Evolutionary conservation across 768 basidiomycete species (phyloP).

Genomic region (Pleurotus sapidus): DNA sequence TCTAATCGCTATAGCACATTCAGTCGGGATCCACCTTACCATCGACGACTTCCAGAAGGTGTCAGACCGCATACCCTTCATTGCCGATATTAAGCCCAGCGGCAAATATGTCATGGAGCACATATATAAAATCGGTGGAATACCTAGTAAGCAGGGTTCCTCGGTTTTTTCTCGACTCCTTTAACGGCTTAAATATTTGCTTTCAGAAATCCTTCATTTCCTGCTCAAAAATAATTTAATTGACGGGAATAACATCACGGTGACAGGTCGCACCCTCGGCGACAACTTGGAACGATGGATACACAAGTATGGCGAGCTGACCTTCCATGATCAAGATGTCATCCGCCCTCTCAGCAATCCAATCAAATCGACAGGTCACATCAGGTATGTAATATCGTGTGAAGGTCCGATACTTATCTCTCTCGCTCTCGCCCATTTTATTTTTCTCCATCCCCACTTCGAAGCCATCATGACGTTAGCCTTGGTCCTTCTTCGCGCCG

Average conservation of each 20-base stretch:
- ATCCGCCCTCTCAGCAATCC: constrained; percentile 85
- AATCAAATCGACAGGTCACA: constrained; percentile 87
- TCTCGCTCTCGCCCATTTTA: neutral
- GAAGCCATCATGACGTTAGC: constrained; percentile 11
- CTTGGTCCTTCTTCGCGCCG: constrained; percentile 2
- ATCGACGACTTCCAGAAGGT: constrained; percentile 94
- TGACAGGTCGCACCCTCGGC: constrained; percentile 85
- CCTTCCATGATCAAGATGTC: constrained; percentile 70
- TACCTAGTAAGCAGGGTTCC: constrained; percentile 68
- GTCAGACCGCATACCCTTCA: constrained; percentile 89
- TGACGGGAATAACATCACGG: constrained; percentile 87
- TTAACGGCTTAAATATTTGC: neutral
- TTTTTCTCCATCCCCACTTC: constrained; percentile 6
- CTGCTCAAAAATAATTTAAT: constrained; percentile 85
- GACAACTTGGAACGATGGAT: constrained; percentile 93
- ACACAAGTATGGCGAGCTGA: constrained; percentile 74
- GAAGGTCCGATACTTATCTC: neutral
- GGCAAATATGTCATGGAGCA: constrained; percentile 99
- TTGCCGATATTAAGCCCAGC: constrained; percentile 95
- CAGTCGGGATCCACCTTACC: constrained; percentile 84
- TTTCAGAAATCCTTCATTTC: constrained; percentile 77
- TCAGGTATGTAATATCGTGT: constrained; percentile 53
- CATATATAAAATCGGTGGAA: constrained; percentile 92
- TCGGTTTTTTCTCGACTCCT: constrained; percentile 6
- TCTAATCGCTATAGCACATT: constrained; percentile 94